These are phyloP conservation scores for Funneliformis mosseae DNA, from an alignment of 192 early-diverging fungal genomes.

Conservation along the genomic window DNA sequence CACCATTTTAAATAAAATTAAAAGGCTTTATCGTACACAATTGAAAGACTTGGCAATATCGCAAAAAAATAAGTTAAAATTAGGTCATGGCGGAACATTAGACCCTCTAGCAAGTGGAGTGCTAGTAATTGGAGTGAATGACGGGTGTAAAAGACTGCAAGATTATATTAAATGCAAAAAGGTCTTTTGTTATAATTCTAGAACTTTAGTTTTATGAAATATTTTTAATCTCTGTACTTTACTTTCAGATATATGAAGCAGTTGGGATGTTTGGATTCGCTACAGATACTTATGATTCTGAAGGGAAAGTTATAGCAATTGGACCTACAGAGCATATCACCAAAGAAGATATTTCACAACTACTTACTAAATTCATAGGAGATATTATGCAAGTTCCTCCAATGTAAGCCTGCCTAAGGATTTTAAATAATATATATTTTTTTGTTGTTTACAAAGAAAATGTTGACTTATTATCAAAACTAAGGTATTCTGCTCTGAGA, in stretches of 20 bases:
- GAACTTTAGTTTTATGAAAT: not conserved
- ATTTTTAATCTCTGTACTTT: not conserved
- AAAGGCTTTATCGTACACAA: not conserved
- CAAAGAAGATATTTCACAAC: conserved; percentile 38
- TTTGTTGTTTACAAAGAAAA: not conserved
- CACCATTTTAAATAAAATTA: not conserved
- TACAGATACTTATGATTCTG: conserved; percentile 62
- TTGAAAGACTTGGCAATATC: not conserved
- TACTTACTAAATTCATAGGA: conserved; percentile 59
- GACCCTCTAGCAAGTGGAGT: conserved; percentile 60
- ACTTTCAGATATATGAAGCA: conserved; percentile 49
- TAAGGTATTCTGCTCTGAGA: conserved; percentile 66
- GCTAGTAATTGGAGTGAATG: conserved; percentile 57
- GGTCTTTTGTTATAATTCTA: conserved; percentile 25
- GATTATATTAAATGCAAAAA: conserved; percentile 52
- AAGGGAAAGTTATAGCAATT: conserved; percentile 49
- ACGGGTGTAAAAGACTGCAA: conserved; percentile 56
- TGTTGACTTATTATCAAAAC: not conserved
- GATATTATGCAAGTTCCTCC: conserved; percentile 65
- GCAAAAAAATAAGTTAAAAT: conserved; percentile 40
- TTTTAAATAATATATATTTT: not conserved
- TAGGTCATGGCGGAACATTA: conserved; percentile 61
- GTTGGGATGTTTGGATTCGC: conserved; percentile 53
- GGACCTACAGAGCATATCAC: conserved; percentile 46
- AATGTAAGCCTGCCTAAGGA: conserved; percentile 44